Percentiles rank a stretch among this genome's conserved stretches.
These are phyloP conservation scores for Cavenderia fasciculata DNA, from an alignment of 78 protist species.

Conservation along the genomic window DNA sequence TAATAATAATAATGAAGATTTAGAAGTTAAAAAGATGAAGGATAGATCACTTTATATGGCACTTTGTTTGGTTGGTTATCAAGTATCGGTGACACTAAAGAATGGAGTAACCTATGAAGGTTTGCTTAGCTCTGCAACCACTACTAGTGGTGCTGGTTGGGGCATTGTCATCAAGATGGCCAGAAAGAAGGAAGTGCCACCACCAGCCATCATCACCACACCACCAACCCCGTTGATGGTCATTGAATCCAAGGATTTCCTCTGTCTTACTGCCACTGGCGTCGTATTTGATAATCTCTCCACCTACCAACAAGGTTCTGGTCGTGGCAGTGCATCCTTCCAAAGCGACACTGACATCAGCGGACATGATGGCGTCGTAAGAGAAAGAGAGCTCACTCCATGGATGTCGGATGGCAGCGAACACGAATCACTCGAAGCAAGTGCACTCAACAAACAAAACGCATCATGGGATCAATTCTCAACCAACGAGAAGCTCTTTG, in stretches of 20 bases:
- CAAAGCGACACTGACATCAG: slow-evolving; percentile 75
- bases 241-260: slow-evolving; percentile 56
- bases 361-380: slow-evolving; percentile 59
- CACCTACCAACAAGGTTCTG: background rate
- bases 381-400: slow-evolving; percentile 63
- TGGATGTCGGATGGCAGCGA: slow-evolving; percentile 19
- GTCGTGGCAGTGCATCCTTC: slow-evolving; percentile 11
- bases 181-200: slow-evolving; percentile 33
- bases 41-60: slow-evolving; percentile 39
- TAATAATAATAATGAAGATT: background rate
- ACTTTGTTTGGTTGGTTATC: slow-evolving; percentile 42
- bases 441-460: background rate
- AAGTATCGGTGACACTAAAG: slow-evolving; percentile 35
- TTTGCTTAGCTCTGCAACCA: slow-evolving; percentile 31
- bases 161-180: slow-evolving; percentile 66
- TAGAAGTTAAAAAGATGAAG: slow-evolving; percentile 1
- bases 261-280: slow-evolving; percentile 65
- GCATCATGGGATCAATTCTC: slow-evolving; percentile 84
- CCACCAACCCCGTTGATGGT: slow-evolving; percentile 44
- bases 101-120: slow-evolving; percentile 79
- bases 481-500: slow-evolving; percentile 73
- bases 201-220: background rate
- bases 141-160: slow-evolving; percentile 17
- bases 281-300: slow-evolving; percentile 23
- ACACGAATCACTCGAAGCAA: slow-evolving; percentile 15